phyloP scores from a whole-genome alignment of 331 rosid species.

The Acacia pycnantha region DNA sequence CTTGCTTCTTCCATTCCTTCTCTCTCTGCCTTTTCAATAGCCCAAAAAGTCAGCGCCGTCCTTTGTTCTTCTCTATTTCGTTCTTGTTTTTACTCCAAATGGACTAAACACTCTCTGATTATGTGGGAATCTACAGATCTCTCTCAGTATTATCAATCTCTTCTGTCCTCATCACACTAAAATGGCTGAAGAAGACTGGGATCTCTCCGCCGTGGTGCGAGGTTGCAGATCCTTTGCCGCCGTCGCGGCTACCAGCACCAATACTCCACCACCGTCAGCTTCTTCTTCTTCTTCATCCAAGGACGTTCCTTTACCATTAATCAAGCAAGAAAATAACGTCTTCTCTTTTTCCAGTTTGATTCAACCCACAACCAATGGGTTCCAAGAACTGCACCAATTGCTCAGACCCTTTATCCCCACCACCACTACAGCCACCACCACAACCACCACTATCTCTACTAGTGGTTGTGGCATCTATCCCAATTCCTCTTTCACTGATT shows the following conservation, averaged over 20 bases:
- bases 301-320: conserved; percentile 22
- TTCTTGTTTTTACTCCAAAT: conserved; percentile 12
- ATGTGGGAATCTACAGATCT: conserved; percentile 12
- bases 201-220: conserved; percentile 74
- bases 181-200: conserved; percentile 72
- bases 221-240: conserved; percentile 51
- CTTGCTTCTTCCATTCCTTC: conserved; percentile 14
- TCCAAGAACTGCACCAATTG: conserved; percentile 53
- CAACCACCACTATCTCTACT: conserved; percentile 14
- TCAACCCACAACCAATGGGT: conserved; percentile 38
- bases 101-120: neutral
- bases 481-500: conserved; percentile 15
- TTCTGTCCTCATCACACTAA: neutral
- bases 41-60: conserved; percentile 42
- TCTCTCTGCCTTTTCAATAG: neutral
- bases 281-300: neutral
- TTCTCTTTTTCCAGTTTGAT: conserved; percentile 43
- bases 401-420: conserved; percentile 42
- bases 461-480: conserved; percentile 15
- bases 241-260: neutral
- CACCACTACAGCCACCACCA: conserved; percentile 22
- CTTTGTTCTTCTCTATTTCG: neutral
- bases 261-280: neutral
- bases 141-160: neutral
- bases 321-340: conserved; percentile 35